phyloP scores from a whole-genome alignment of 177 flowering plant genomes.

The Tripterygium wilfordii region DNA sequence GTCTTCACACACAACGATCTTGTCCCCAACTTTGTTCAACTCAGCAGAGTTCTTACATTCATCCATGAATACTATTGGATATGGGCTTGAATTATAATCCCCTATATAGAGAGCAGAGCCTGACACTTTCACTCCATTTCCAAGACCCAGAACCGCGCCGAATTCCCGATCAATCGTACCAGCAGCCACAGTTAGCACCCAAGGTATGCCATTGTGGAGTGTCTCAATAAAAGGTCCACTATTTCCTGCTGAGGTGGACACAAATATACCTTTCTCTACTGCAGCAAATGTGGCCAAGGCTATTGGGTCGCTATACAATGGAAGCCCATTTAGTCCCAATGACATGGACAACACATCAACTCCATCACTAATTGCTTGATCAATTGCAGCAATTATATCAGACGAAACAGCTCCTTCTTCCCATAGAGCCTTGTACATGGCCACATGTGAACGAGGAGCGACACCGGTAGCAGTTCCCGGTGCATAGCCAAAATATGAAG shows the following conservation, averaged over 20 bases:
- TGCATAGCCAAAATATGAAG: constrained; percentile 61
- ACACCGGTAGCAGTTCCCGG: constrained; percentile 46
- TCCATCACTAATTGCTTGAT: constrained; percentile 62
- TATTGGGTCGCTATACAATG: constrained; percentile 47
- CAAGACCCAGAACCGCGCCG: constrained; percentile 27
- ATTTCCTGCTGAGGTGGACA: constrained; percentile 72
- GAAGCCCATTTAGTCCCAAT: constrained; percentile 35
- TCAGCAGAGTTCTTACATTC: constrained; percentile 14
- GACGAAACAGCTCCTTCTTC: constrained; percentile 30
- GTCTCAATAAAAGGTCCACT: constrained; percentile 42
- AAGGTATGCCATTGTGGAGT: constrained; percentile 63
- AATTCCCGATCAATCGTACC: constrained; percentile 59
- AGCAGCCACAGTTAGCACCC: constrained; percentile 72
- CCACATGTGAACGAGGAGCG: constrained; percentile 56
- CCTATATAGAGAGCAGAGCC: constrained; percentile 39
- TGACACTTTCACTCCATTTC: constrained; percentile 24
- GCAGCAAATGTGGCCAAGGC: constrained; percentile 78
- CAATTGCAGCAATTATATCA: constrained; percentile 68
- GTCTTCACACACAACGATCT: constrained; percentile 39
- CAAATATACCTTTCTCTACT: constrained; percentile 54
- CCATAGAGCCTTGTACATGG: constrained; percentile 67
- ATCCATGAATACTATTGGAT: constrained; percentile 30
- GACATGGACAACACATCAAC: constrained; percentile 71
- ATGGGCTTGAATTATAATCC: constrained; percentile 3
- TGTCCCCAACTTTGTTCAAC: constrained; percentile 20